These are phyloP conservation scores for Eucommia ulmoides DNA, from an alignment of 257 asterid species.

Conservation along the genomic window DNA sequence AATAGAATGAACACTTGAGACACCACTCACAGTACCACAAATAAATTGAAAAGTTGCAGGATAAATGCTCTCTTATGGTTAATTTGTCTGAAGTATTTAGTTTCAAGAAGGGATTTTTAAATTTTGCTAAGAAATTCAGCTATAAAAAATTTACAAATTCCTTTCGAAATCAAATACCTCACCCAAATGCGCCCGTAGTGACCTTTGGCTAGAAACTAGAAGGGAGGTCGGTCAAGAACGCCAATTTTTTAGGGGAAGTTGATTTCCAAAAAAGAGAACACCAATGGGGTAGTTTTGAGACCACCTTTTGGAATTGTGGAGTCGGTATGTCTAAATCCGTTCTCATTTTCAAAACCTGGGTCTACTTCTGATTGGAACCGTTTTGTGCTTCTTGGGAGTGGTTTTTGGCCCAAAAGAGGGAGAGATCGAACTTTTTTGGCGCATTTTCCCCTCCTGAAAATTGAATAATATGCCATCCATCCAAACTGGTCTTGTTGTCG, in stretches of 20 bases:
- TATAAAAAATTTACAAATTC: too few relatives aligned
- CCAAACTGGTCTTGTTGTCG: conserved; percentile 40
- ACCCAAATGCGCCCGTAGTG: too few relatives aligned
- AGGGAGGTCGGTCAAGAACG: conserved; percentile 51
- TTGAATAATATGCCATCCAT: conserved; percentile 85
- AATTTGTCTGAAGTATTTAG: too few relatives aligned
- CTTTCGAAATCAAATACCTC: too few relatives aligned
- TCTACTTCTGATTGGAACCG: conserved; percentile 11
- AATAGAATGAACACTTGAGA: too few relatives aligned
- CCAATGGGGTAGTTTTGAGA: conserved; percentile 71
- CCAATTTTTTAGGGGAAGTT: conserved; percentile 57
- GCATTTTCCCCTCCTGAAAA: conserved; percentile 76
- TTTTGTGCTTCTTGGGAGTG: conserved; percentile 6
- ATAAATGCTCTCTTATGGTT: too few relatives aligned
- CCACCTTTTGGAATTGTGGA: conserved; percentile 29
- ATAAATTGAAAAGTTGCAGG: too few relatives aligned
- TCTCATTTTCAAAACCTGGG: conserved; percentile 43
- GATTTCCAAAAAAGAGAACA: conserved; percentile 86
- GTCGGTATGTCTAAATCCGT: conserved; percentile 62
- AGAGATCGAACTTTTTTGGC: conserved; percentile 53
- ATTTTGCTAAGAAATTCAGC: too few relatives aligned
- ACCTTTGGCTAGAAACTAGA: conserved; percentile 31
- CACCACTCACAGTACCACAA: too few relatives aligned
- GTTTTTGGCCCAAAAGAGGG: conserved; percentile 39
- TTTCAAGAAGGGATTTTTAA: too few relatives aligned